Conservation (phyloP, 352 stramenopile species). For the Globisporangium solare region DNA sequence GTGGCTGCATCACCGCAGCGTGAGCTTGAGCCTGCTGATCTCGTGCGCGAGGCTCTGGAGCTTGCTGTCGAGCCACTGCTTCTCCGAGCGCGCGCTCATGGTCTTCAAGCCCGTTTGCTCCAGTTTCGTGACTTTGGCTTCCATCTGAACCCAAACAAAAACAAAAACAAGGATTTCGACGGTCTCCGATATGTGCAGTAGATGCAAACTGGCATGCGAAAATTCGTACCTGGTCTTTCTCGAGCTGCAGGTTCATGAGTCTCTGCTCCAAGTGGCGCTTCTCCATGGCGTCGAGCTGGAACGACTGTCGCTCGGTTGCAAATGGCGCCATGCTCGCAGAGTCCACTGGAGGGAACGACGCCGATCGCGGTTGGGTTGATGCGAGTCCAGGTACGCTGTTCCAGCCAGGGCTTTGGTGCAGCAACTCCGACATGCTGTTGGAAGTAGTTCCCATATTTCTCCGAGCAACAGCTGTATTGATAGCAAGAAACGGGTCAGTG, state of each 20-base stretch:
- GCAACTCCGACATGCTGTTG: neutral
- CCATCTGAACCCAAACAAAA: conserved; percentile 25
- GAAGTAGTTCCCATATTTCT: conserved; percentile 8
- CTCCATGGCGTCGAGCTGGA: conserved; percentile 31
- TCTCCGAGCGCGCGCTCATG: conserved; percentile 38
- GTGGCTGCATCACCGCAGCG: conserved; percentile 15
- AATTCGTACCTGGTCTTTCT: conserved; percentile 40
- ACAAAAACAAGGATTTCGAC: neutral
- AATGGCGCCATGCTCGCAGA: conserved; percentile 20
- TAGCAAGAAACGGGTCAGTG: neutral
- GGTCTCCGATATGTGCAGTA: too few relatives aligned
- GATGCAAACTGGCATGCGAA: too few relatives aligned
- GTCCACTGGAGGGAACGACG: conserved; percentile 9
- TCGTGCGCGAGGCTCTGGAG: conserved; percentile 25
- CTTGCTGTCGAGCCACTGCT: conserved; percentile 24
- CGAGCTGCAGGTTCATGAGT: conserved; percentile 36
- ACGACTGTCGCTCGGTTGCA: conserved; percentile 38
- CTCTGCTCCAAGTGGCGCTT: conserved; percentile 39
- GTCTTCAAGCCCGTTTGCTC: conserved; percentile 37
- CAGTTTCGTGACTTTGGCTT: conserved; percentile 34
- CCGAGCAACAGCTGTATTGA: conserved; percentile 11
- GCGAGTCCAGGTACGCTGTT: neutral
- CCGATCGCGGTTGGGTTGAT: conserved; percentile 2
- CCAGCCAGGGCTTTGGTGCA: neutral
- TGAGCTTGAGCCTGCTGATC: conserved; percentile 30